Base-by-base conservation (phyloP, 441 rosid genomes). In the Pelargonium citronellum region DNA sequence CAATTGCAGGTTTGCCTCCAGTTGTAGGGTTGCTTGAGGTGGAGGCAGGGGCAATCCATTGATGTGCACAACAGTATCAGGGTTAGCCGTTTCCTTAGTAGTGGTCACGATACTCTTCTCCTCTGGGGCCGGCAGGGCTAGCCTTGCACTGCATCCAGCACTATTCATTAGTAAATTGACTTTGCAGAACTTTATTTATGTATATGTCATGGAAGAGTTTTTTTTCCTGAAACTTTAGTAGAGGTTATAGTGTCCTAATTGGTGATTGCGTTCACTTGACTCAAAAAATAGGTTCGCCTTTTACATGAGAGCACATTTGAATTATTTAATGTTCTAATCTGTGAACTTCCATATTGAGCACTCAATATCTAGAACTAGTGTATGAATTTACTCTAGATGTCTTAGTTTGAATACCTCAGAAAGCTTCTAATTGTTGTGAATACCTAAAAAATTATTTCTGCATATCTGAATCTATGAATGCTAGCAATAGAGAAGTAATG, bases 101-200 rank as follows among this genome's bases (percentile, higher is more conserved):
- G 84, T 80, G 61, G 61, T 72, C 57, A 87, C 80, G 75, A 88
- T 74, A 70, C 80, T 79, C 77, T 78, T 89, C 67, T 88, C 91
- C 69, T 87, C 96, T 81, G 96, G 89, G n/a, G 90, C 99, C 58
- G 98, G 96, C 66, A 95, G 80, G 67, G 93, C 90, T 73, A 95
- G 91, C 79, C 96, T 91, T 68, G 99, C 96, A 82, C 99, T 95
- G 88, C 81, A 74, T 75, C 43, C 64, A 77, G 19, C 34, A 72
- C 58, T 62, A 51, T 58, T 67, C 68, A 19, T 62, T 58, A 64
- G 65, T 79, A 65, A 76, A 39, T 30, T 7, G 61, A 55, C 61
- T 16, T 55, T 63, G 9, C 30, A 22, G 16, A 71, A 64, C 34
- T 66, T 24, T 55, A 69, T 58, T 62, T 71, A 67, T 43, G 60